These are phyloP conservation scores for Ciborinia camelliae DNA, from an alignment of 2,329 filamentous ascomycete genomes.

Conservation along the genomic window DNA sequence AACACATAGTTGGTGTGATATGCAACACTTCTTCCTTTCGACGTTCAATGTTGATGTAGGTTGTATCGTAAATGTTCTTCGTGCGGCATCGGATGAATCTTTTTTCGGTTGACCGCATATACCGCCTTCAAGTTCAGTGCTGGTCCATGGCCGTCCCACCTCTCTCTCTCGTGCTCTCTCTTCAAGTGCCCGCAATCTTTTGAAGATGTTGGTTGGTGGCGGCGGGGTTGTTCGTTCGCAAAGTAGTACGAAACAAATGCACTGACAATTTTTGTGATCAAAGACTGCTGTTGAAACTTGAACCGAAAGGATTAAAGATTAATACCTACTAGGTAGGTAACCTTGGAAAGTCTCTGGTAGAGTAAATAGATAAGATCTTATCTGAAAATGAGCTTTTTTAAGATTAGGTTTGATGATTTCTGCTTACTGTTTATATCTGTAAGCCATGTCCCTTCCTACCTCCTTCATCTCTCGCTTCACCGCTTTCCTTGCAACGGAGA, in stretches of 20 bases:
- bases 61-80: slow-evolving; percentile 1
- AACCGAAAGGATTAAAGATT: not conserved
- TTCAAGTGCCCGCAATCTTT: not conserved
- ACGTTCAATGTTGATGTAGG: not conserved
- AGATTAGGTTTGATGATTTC: not conserved
- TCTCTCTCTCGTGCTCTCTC: not conserved
- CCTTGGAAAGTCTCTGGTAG: not conserved
- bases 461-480: slow-evolving; percentile 9
- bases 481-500: slow-evolving; percentile 7
- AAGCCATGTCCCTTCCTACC: not conserved
- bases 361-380: slow-evolving; percentile 10
- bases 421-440: not conserved
- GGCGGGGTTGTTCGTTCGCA: not conserved
- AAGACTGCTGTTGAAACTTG: not conserved
- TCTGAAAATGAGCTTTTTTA: not conserved
- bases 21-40: not conserved
- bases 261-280: not conserved
- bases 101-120: not conserved
- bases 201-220: not conserved
- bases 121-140: not conserved
- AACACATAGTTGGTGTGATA: not conserved
- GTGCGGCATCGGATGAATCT: not conserved
- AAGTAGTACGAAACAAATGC: not conserved
- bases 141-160: not conserved
- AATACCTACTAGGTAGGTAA: too few species aligned